Evolutionary conservation across 2,329 filamentous ascomycete species (phyloP), one percentile per base, ranked within the genome.

Genomic region (Thermoascus crustaceus): DNA sequence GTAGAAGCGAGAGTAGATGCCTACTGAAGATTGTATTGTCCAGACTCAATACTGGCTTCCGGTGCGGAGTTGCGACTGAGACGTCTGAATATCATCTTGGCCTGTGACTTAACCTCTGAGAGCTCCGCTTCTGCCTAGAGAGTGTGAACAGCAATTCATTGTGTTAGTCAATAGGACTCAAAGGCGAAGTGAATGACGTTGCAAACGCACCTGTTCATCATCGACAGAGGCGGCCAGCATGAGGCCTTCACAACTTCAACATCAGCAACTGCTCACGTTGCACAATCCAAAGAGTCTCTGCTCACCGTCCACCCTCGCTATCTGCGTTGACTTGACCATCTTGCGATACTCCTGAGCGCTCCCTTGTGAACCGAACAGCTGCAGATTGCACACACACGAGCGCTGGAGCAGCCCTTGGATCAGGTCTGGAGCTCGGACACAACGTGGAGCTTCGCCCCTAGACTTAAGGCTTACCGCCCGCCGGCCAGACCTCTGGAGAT

Each of bases 181-280:
- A 19, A 11, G n/a, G 9, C 4, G 8, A 3, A 30, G 23, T 27
- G 25, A 37, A 29, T 24, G 19, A 32, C 17, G 39, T 19, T n/a
- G 16, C 23, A 34, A 32, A 49, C 63, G 41, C 55, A 82, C 79
- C 67, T 84, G 78, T 55, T 86, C 83, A 60, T 95, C 87, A 63
- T 96, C 91, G 52, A 94, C 85, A 2, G 88, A 94, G 41, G 89
- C 89, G 57, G 87, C 89, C 49, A 98, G 77, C 73, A 94, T 88
- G 47, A 96, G 77, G 73, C 89, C 88, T 94, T 40, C 37, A 46
- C 37, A 31, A 22, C 32, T 26, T 23, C 42, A 44, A 17, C 32
- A 43, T 60, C 42, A 58, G 54, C 46, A 39, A 39, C 19, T 25
- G 31, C 26, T n/a, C 30, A 21, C 16, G 3, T 32, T 13, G n/a